Evolutionary conservation across 1,139 yeast genomes (phyloP), one percentile per base, ranked within the genome.

Genomic region (Kurtzmaniella quercitrusa): DNA sequence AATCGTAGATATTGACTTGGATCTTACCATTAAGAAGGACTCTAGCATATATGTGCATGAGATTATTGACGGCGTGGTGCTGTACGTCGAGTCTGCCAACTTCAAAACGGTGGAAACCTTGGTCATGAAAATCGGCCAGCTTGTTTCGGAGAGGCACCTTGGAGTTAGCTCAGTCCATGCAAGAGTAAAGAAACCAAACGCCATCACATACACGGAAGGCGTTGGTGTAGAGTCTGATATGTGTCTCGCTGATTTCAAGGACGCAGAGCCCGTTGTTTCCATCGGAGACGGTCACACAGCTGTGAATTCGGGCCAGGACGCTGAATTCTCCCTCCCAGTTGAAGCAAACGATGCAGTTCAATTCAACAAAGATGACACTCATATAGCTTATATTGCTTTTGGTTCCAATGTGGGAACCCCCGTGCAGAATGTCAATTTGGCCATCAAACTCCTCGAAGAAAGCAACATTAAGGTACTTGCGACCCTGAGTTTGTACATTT

Each of bases 31-130:
- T 14, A 63, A 63, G 48, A 31, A 14, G 11, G 36, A 31, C 14
- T 59, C 71, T 3, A 58, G 62, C 33, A 55, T 68, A 16, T 56
- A 58, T 41, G 62, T 68, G 23, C 68, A 63, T 47, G 51, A 58
- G 16, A 62, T 81, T 17, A 69, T 81, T 25, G 75, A 73, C 33
- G 68, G 65, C 15, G 71, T 79, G 17, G 69, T 78, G 0, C 56
- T 58, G 1, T 86, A 82, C 56, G 88, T 89, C 9, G 95, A 87
- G 55, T 62, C 62, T 15, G 79, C 96, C 1, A 81, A 82, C 50
- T 93, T 88, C 67, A 85, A 88, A 57, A 93, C 98, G 0, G 95
- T 93, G 2, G 98, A 93, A 59, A 96, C 98, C 0, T 73, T 93
- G 48, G 95, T 87, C 2, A 77, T 82, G 48, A 77, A 81, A 11